A percentile compares a stretch with the other conserved stretches of the same genome.
Evolutionary conservation across 495 filamentous ascomycete genomes (phyloP).

Genomic region (Annulohypoxylon moriforme): DNA sequence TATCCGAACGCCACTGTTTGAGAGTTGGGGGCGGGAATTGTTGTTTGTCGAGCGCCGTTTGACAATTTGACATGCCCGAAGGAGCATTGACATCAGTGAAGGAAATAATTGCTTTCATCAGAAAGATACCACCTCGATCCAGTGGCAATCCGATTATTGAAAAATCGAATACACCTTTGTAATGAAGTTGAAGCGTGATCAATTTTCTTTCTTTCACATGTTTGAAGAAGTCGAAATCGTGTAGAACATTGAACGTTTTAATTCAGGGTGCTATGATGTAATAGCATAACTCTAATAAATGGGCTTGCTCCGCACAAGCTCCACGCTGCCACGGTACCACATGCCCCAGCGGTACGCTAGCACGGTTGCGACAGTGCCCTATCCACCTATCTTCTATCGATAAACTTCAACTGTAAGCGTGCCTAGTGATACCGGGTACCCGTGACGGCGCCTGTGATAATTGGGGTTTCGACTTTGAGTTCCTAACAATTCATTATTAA

Average conservation of each 20-base stretch:
- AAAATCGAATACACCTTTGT: not conserved
- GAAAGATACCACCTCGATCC: not conserved
- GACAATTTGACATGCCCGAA: not conserved
- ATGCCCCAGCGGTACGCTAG: not conserved
- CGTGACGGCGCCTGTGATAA: not conserved
- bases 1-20: not conserved
- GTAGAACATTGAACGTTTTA: not conserved
- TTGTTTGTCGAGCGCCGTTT: not conserved
- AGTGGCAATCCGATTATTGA: not conserved
- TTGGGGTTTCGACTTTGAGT: not conserved
- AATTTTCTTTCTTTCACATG: constrained; percentile 11
- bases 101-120: not conserved
- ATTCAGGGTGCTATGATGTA: constrained; percentile 19
- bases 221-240: not conserved
- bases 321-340: too few relatives aligned
- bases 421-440: too few relatives aligned
- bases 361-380: not conserved
- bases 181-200: not conserved
- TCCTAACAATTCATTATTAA: not conserved
- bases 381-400: constrained; percentile 20
- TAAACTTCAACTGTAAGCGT: not conserved
- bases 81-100: not conserved
- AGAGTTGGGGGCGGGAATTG: not conserved
- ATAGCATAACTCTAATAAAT: constrained; percentile 14
- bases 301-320: not conserved